These are phyloP conservation scores for Begonia masoniana DNA, from an alignment of 306 rosid genomes.

Conservation along the genomic window DNA sequence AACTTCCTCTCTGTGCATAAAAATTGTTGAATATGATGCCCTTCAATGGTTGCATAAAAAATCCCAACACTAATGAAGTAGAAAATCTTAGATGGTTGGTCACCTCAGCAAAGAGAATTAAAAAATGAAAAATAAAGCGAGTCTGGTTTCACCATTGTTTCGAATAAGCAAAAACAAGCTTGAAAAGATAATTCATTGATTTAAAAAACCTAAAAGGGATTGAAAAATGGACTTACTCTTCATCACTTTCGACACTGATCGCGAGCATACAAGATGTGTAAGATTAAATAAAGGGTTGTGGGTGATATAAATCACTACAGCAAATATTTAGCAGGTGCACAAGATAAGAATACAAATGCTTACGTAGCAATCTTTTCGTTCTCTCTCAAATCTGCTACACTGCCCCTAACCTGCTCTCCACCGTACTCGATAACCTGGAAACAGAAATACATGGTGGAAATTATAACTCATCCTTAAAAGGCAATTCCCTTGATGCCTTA, in stretches of 20 bases:
- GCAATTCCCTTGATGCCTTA: background rate
- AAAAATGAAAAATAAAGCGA: too few species aligned
- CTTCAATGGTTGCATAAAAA: too few species aligned
- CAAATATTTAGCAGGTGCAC: too few species aligned
- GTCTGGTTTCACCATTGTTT: too few species aligned
- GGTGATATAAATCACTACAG: background rate
- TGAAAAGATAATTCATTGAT: too few species aligned
- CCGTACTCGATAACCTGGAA: constrained; percentile 85
- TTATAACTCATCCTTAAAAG: background rate
- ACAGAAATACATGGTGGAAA: constrained; percentile 1
- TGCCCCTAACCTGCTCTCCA: constrained; percentile 76
- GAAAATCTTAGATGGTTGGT: too few species aligned
- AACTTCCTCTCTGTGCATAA: too few species aligned
- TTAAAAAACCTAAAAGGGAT: background rate
- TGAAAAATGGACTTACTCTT: background rate
- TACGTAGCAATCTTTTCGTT: constrained; percentile 92
- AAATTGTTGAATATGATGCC: too few species aligned
- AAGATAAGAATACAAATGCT: constrained; percentile 8
- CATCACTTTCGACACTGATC: background rate
- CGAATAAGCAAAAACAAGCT: too few species aligned
- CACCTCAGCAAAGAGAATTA: too few species aligned
- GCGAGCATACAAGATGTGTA: background rate
- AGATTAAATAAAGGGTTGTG: background rate
- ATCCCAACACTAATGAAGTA: too few species aligned
- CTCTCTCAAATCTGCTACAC: constrained; percentile 88